These are phyloP conservation scores for Botrytis fabae DNA, from an alignment of 2,329 filamentous ascomycete genomes.

Conservation along the genomic window DNA sequence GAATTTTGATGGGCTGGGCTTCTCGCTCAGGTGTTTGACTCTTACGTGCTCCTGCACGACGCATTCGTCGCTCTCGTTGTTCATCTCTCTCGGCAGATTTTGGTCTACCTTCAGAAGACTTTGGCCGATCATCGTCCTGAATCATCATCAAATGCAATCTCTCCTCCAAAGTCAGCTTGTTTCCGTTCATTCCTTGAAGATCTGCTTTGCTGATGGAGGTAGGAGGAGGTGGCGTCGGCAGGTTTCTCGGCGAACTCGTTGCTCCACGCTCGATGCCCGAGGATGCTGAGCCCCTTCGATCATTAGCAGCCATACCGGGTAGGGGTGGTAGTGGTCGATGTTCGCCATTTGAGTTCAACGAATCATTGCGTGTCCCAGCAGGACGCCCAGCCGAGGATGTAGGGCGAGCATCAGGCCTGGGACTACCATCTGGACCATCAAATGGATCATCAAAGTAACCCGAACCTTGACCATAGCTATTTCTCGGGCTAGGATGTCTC, in stretches of 20 bases:
- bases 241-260: constrained; percentile 59
- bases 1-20: constrained; percentile 40
- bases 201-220: constrained; percentile 73
- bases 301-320: constrained; percentile 58
- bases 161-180: constrained; percentile 82
- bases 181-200: constrained; percentile 71
- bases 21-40: constrained; percentile 40
- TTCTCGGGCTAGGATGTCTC: constrained; percentile 67
- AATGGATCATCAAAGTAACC: constrained; percentile 62
- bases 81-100: constrained; percentile 38
- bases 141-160: constrained; percentile 86
- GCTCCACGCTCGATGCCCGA: constrained; percentile 69
- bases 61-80: constrained; percentile 68
- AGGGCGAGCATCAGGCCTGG: constrained; percentile 55
- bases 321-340: constrained; percentile 84
- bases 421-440: constrained; percentile 61
- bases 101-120: constrained; percentile 40
- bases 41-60: constrained; percentile 56
- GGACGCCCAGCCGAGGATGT: constrained; percentile 47
- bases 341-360: constrained; percentile 75
- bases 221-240: constrained; percentile 71
- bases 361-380: constrained; percentile 65
- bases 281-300: constrained; percentile 51
- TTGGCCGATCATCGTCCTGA: constrained; percentile 61
- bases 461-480: constrained; percentile 33